phyloP scores from a whole-genome alignment of 768 basidiomycete genomes.

The Coprinopsis cinerea region DNA sequence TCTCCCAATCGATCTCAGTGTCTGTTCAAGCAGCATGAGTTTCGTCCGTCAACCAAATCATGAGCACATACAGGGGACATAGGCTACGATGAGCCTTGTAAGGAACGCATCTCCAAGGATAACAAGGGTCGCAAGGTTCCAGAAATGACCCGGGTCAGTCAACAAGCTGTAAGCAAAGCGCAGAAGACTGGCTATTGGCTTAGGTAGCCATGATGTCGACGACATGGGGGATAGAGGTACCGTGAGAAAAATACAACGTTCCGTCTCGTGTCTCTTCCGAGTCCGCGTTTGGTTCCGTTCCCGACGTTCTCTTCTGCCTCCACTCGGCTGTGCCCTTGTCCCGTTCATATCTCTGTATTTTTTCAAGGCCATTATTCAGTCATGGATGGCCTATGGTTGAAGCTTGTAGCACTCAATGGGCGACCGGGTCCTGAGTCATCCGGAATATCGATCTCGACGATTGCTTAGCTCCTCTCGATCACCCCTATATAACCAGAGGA shows the following conservation, averaged over 20 bases:
- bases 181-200: conserved; percentile 15
- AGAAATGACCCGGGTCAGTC: conserved; percentile 57
- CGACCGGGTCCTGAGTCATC: neutral
- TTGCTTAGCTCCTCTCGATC: no score
- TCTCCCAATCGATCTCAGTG: conserved; percentile 98
- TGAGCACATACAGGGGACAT: conserved; percentile 69
- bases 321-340: neutral
- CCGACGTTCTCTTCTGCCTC: neutral
- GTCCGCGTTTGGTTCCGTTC: neutral
- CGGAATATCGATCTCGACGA: neutral
- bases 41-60: conserved; percentile 1
- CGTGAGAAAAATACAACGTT: neutral
- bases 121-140: conserved; percentile 56
- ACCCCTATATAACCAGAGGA: no score
- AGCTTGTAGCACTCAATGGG: no score
- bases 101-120: conserved; percentile 72
- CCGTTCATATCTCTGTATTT: neutral
- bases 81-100: conserved; percentile 73
- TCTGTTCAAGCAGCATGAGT: conserved; percentile 42
- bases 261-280: neutral
- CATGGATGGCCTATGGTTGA: no score
- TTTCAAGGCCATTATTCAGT: neutral
- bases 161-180: conserved; percentile 31
- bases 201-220: neutral
- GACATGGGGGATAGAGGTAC: neutral